These are phyloP conservation scores for Cicer judaicum DNA, from an alignment of 306 rosid species.

Conservation along the genomic window DNA sequence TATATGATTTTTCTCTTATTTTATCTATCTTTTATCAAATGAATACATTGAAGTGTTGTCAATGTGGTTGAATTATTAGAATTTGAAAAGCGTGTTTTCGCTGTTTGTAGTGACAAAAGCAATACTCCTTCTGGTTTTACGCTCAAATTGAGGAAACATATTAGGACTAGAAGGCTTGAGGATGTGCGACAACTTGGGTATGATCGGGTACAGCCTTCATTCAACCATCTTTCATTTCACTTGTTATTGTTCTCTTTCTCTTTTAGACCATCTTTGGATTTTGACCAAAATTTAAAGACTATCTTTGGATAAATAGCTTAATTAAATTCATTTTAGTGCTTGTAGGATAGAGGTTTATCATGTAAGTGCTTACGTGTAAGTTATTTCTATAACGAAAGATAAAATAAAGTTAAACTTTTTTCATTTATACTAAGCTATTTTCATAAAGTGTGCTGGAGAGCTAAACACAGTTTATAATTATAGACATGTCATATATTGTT, in stretches of 20 bases:
- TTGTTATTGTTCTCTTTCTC: background rate
- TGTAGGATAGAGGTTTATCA: too few species aligned
- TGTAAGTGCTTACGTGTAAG: too few species aligned
- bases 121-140: conserved; percentile 98
- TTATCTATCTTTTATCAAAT: background rate
- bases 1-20: background rate
- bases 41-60: background rate
- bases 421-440: too few species aligned
- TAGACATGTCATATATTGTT: too few species aligned
- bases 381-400: too few species aligned
- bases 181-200: conserved; percentile 99
- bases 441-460: too few species aligned
- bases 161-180: conserved; percentile 91
- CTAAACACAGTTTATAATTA: too few species aligned
- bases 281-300: too few species aligned
- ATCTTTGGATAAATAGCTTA: too few species aligned
- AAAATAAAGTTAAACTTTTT: too few species aligned
- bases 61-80: background rate
- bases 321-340: too few species aligned
- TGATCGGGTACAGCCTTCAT: conserved; percentile 70
- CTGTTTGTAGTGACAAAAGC: conserved; percentile 72
- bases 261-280: background rate
- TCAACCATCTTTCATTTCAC: conserved; percentile 4
- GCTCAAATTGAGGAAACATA: conserved; percentile 92
- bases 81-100: background rate